Base-by-base conservation (phyloP, 2,329 filamentous ascomycete species). In the Cercospora sp. region DNA sequence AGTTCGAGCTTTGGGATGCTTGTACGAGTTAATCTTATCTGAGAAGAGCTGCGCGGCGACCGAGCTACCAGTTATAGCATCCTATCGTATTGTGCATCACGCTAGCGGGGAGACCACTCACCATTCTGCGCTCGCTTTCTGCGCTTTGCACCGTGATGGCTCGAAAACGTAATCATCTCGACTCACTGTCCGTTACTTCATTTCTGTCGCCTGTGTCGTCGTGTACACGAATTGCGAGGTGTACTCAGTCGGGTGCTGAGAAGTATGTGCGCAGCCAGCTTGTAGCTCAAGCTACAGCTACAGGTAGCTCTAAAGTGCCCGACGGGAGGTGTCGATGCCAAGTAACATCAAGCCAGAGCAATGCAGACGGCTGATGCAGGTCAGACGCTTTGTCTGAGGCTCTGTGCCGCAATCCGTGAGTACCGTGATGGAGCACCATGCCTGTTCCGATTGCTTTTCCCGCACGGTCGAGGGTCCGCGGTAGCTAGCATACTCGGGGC, bases 121-220 rank as follows among this genome's bases (percentile, higher is more conserved):
- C 61, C 13, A 40, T 43, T 24, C 37, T 55, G 21, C 5, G 26
- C 32, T 28, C 61, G 18, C 55, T 57, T 65, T 67, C 55, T 58
- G 49, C 53, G 21, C 61, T 24, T 51, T 30, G 49, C 24, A 67
- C 66, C 66, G 43, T 65, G 66, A 67, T 67, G 66, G 61, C 45
- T 62, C 37, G 34, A 24, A 34, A 55, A 45, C 43, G 26, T 63
- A 49, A 63, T 37, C 43, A 40, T 37, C 43, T 34, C 61, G 13
- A 16, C 43, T 24, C 61, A 12, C 43, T 12, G 26, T 21, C n/a
- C 24, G n/a, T 55, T 7, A 53, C 26, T 43, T n/a, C 26, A 18
- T 10, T n/a, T n/a, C 32, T 34, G 43, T 12, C 18, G 51, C 37
- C 34, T 49, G 61, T 61, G 61, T 61, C 55, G 66, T 67, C 53